Conservation (phyloP, 352 stramenopile genomes). For the Globisporangium apiculatum region DNA sequence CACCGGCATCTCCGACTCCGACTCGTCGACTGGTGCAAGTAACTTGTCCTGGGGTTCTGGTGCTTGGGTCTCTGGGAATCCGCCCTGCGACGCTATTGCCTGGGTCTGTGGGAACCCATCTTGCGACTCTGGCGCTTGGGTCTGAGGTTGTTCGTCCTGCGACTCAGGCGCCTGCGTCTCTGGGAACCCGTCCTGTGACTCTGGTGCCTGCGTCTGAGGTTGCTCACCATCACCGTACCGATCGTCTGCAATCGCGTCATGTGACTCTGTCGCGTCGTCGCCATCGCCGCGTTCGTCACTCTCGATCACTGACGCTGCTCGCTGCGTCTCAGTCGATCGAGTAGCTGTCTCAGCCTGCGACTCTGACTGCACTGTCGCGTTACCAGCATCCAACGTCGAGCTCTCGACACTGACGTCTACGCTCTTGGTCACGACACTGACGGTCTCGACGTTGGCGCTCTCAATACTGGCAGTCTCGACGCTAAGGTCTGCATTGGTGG, state of each 20-base stretch:
- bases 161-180: background rate
- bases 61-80: background rate
- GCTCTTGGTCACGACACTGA: no score
- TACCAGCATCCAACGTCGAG: no score
- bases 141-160: no score
- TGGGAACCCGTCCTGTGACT: conserved; percentile 5
- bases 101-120: background rate
- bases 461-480: no score
- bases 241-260: background rate
- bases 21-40: background rate
- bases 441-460: no score
- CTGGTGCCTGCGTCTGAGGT: conserved; percentile 8
- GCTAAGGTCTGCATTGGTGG: no score
- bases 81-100: background rate
- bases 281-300: background rate
- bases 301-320: no score
- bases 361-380: no score
- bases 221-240: background rate
- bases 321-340: no score
- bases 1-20: background rate
- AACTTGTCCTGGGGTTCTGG: background rate
- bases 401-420: no score
- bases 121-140: no score
- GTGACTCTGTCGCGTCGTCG: background rate
- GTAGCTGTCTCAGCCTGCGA: no score